phyloP scores from a whole-genome alignment of 2,329 filamentous ascomycete genomes.

The Talaromyces sp. region DNA sequence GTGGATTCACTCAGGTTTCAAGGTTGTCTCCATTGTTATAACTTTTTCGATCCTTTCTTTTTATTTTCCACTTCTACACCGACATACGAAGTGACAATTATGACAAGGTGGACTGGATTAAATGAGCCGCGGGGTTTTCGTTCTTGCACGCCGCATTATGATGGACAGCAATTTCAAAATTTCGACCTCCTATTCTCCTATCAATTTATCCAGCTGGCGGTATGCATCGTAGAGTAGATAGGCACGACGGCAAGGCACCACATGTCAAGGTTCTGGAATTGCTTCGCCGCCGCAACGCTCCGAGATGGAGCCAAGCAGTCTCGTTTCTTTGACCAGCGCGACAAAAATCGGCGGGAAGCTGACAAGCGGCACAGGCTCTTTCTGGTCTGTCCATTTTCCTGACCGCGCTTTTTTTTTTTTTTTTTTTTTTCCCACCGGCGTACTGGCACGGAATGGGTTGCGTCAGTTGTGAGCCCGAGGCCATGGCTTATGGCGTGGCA shows the following conservation, averaged over 20 bases:
- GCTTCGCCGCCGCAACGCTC: conserved; percentile 9
- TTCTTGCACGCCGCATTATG: conserved; percentile 7
- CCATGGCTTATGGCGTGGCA: conserved; percentile 1
- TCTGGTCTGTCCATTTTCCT: background rate
- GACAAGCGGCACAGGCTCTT: conserved; percentile 9
- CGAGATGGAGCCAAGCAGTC: conserved; percentile 9
- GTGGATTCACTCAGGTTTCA: conserved; percentile 1
- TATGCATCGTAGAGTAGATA: background rate
- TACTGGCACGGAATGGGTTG: background rate
- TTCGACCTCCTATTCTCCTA: conserved; percentile 8
- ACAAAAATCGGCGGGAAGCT: conserved; percentile 9
- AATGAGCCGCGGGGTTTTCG: background rate
- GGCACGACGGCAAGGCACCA: background rate
- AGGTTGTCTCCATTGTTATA: conserved; percentile 8
- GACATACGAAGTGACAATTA: background rate
- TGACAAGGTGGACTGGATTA: background rate
- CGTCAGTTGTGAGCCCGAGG: background rate
- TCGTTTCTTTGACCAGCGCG: conserved; percentile 2
- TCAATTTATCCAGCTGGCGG: conserved; percentile 6
- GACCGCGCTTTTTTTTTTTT: background rate
- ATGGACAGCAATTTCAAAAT: background rate
- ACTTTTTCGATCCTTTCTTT: background rate
- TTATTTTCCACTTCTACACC: background rate
- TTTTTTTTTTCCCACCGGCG: background rate
- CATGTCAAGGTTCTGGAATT: conserved; percentile 4